Evolutionary conservation across 164 flowering plant species (phyloP).

Genomic region (Piper betle): DNA sequence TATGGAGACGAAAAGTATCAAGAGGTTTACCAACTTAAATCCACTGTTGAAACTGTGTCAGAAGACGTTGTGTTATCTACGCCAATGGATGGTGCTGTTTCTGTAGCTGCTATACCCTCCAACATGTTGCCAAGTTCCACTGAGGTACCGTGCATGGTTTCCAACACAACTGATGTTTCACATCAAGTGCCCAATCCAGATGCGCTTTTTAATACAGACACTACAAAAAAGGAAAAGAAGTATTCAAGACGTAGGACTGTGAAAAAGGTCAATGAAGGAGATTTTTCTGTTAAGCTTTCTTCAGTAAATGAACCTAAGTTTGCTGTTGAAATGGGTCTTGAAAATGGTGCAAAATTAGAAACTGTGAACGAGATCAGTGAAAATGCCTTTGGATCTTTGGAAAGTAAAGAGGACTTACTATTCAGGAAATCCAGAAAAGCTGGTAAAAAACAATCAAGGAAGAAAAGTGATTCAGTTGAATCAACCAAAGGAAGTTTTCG

Average conservation of each 20-base stretch:
- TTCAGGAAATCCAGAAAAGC: constrained; percentile 20
- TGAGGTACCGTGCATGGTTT: constrained; percentile 29
- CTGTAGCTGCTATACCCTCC: constrained; percentile 14
- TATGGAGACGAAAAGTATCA: not conserved
- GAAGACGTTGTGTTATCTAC: constrained; percentile 18
- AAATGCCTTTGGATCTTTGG: constrained; percentile 9
- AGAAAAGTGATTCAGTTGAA: constrained; percentile 14
- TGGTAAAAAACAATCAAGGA: constrained; percentile 19
- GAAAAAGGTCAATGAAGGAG: constrained; percentile 8
- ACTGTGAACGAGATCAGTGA: constrained; percentile 6
- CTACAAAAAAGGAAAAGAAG: constrained; percentile 9
- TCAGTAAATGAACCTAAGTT: constrained; percentile 4
- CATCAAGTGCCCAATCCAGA: not conserved
- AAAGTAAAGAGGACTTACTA: constrained; percentile 15
- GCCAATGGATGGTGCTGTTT: constrained; percentile 5
- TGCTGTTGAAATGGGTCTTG: too few species aligned
- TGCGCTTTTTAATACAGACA: constrained; percentile 7
- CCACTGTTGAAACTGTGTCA: too few species aligned
- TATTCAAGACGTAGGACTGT: constrained; percentile 12
- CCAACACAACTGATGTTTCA: constrained; percentile 6
- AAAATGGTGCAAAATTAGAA: constrained; percentile 8
- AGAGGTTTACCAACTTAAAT: not conserved
- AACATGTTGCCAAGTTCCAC: constrained; percentile 7
- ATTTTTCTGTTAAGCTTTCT: not conserved
- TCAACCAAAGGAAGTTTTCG: constrained; percentile 16